Base-by-base conservation (phyloP, 371 early-diverging fungal genomes). In the Apophysomyces sp. region DNA sequence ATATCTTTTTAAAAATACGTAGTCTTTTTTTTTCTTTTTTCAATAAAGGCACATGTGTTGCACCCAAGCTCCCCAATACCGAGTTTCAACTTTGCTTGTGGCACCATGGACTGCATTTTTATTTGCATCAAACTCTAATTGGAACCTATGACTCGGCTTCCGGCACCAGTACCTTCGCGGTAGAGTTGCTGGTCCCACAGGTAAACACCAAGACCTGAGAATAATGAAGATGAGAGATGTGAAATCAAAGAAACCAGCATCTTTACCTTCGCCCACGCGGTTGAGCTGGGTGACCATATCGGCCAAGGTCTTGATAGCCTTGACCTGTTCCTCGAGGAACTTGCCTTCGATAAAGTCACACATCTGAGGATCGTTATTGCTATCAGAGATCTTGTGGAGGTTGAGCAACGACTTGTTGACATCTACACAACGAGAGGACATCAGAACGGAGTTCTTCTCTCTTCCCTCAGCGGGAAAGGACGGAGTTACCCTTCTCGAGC, bases 331-430 rank as follows among this genome's bases (percentile, higher is more conserved):
- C 56, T 70, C 69, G 40, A 89, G 68, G 71, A 77, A 89, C 34
- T 70, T 66, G 40, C 79, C 66, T 70, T 89, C 90, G 57, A 89
- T 65, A 54, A 83, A 89, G 61, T 88, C 88, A 61, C 84, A 85
- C 70, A 89, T 76, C 72, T 89, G 90, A 32, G 88, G 85, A 67
- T 89, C 90, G 37, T 74, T 72, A 66, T 84, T 74, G 61, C 78
- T 73, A 56, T 84, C 87, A 11, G 79, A 81, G 52, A 86, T 66
- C 72, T 81, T 83, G 75, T 88, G 87, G 36, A 89, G 77, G 63
- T 86, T 83, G 30, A 89, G 71, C 34, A 89, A 66, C 18, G 84
- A 78, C 63, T 85, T 84, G 78, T 89, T 89, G 64, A 89, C 89
- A 71, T 85, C 88, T 82, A 62, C 21, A 16, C 26, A 41, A 51